Percentiles rank a stretch among this genome's conserved stretches.
Evolutionary conservation across 2,329 filamentous ascomycete genomes (phyloP).

Genomic region (Trichoderma lentiforme): DNA sequence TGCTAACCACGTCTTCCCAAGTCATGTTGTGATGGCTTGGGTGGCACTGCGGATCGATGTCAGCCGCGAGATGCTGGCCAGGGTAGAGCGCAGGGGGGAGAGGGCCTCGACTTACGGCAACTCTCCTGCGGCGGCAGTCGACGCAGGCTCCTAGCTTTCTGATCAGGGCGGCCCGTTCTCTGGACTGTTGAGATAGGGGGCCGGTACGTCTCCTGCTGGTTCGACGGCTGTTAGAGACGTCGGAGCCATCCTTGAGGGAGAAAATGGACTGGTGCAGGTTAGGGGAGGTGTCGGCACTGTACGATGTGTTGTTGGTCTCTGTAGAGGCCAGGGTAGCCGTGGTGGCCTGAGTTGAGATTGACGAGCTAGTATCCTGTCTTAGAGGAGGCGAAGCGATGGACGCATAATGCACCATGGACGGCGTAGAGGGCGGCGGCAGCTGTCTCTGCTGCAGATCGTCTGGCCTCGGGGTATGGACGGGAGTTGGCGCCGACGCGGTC

Average conservation of each 20-base stretch:
- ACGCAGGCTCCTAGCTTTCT: slow-evolving; percentile 56
- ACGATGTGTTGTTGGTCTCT: slow-evolving; percentile 50
- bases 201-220: slow-evolving; percentile 58
- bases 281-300: slow-evolving; percentile 52
- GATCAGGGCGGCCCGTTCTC: slow-evolving; percentile 58
- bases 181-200: slow-evolving; percentile 55
- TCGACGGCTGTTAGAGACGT: slow-evolving; percentile 51
- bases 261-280: slow-evolving; percentile 51
- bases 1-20: slow-evolving; percentile 56
- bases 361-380: slow-evolving; percentile 51
- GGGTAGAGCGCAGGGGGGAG: not conserved
- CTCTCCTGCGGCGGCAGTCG: slow-evolving; percentile 54
- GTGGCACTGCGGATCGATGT: slow-evolving; percentile 46
- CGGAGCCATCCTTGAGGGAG: slow-evolving; percentile 53
- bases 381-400: slow-evolving; percentile 33
- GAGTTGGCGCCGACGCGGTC: slow-evolving; percentile 18
- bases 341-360: slow-evolving; percentile 51
- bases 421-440: slow-evolving; percentile 20
- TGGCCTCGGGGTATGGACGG: slow-evolving; percentile 18
- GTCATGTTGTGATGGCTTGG: slow-evolving; percentile 59
- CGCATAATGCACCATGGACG: slow-evolving; percentile 21
- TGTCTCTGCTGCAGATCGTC: slow-evolving; percentile 14
- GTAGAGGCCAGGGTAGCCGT: slow-evolving; percentile 41
- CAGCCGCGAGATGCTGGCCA: not conserved
- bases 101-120: slow-evolving; percentile 49